Base-by-base conservation (phyloP, 1,139 yeast species). In the Candida tetrigidarum region DNA sequence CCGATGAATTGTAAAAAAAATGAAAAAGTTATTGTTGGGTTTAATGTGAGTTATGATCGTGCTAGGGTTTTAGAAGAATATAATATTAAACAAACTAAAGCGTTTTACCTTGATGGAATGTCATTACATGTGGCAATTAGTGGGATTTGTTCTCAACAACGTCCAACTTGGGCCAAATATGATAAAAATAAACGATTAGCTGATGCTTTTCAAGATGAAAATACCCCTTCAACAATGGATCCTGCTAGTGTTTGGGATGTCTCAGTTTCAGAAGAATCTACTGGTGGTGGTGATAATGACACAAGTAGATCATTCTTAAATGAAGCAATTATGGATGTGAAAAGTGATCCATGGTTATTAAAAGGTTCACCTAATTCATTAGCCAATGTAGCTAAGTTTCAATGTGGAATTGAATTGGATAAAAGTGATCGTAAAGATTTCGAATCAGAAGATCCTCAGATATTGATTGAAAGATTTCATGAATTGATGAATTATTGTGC, bases 111-210 rank as follows among this genome's bases (percentile, higher is more conserved):
- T 46, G 99, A 95, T 63, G 93, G 96, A 1, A 87, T 93, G 93
- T 85, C 98, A 1, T 69, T 95, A 19, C 99, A 95, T 66, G 84
- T 92, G 30, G 96, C 98, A 0, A 83, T 84, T 1, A 84, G 88
- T 42, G 99, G 99, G 0, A 86, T 95, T 78, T 89, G 97, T 60
- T 88, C 98, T 1, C 83, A 90, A 53, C 99, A 95, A 60, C 69
- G 98, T 49, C 86, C 92, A 0, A 73, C 77, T 19, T 95, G 95
- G 91, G 67, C 81, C 58, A 83, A 82, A 51, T 83, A 79, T 58
- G 78, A 75, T 47, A 82, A 80, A 54, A 59, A 12, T 6, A 46
- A 43, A 23, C 15, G 12, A 20, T 58, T 60, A 34, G 60, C 54
- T 25, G 41, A 41, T 18, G 48, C 44, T 16, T n/a, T n/a, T n/a